Conservation (phyloP, 305 asterid genomes). For the Solanum hybrid region DNA sequence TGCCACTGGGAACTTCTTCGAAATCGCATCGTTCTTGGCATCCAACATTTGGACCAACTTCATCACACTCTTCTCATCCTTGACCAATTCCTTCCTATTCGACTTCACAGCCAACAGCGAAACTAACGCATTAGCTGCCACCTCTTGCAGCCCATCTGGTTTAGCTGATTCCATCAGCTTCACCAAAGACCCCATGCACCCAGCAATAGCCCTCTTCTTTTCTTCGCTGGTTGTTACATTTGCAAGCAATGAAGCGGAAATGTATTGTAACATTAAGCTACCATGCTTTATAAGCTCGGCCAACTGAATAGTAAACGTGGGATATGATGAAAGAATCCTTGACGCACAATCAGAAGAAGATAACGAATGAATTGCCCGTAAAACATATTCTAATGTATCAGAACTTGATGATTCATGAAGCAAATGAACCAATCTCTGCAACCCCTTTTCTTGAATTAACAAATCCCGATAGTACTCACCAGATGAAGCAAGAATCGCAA, state of each 20-base stretch:
- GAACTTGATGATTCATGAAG: slow-evolving; percentile 46
- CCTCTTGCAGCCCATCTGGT: slow-evolving; percentile 91
- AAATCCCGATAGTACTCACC: slow-evolving; percentile 42
- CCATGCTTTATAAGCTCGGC: slow-evolving; percentile 71
- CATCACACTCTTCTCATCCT: slow-evolving; percentile 74
- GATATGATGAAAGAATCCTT: slow-evolving; percentile 52
- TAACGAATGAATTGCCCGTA: slow-evolving; percentile 63
- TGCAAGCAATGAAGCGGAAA: slow-evolving; percentile 68
- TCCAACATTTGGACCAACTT: slow-evolving; percentile 77
- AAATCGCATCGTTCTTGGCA: slow-evolving; percentile 51
- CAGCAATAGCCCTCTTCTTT: slow-evolving; percentile 53
- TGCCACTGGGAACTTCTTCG: slow-evolving; percentile 74
- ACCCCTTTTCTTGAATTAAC: slow-evolving; percentile 50
- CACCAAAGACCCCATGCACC: slow-evolving; percentile 66
- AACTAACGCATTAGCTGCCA: slow-evolving; percentile 68
- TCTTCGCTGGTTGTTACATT: slow-evolving; percentile 59
- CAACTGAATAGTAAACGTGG: slow-evolving; percentile 45
- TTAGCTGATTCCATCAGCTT: slow-evolving; percentile 79
- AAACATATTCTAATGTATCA: slow-evolving; percentile 55
- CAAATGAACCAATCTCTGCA: slow-evolving; percentile 51
- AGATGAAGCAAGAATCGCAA: slow-evolving; percentile 63
- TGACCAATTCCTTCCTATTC: slow-evolving; percentile 64
- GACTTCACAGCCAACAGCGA: slow-evolving; percentile 58
- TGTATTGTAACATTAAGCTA: slow-evolving; percentile 60
- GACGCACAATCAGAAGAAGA: slow-evolving; percentile 52